Percentiles rank a stretch among this genome's conserved stretches.
Evolutionary conservation across 306 rosid genomes (phyloP).

Genomic region (Hylodesmum podocarpum): DNA sequence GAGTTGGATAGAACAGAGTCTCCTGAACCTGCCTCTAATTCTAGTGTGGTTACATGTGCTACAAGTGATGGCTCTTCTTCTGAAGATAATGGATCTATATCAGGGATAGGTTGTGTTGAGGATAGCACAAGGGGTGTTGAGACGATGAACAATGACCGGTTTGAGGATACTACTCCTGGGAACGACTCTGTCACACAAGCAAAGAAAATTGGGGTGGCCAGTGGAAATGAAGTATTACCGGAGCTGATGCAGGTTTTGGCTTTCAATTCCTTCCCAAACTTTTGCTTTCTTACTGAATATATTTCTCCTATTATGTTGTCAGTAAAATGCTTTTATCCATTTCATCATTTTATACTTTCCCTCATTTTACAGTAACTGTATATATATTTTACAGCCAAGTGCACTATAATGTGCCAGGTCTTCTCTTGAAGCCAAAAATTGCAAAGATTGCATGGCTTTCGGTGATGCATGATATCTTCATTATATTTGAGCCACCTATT

Average conservation of each 20-base stretch:
- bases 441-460: neutral
- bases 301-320: neutral
- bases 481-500: neutral
- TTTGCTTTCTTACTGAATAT: neutral
- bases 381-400: slow-evolving; percentile 8
- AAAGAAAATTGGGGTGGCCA: slow-evolving; percentile 30
- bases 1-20: slow-evolving; percentile 37
- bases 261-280: slow-evolving; percentile 41
- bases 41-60: slow-evolving; percentile 53
- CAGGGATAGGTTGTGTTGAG: slow-evolving; percentile 37
- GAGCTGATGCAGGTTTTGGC: slow-evolving; percentile 66
- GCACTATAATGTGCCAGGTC: slow-evolving; percentile 21
- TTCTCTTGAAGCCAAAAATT: slow-evolving; percentile 18
- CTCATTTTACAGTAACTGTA: neutral
- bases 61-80: slow-evolving; percentile 60
- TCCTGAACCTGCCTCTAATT: slow-evolving; percentile 54
- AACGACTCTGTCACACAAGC: slow-evolving; percentile 31
- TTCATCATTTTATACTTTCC: slow-evolving; percentile 24
- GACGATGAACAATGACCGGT: slow-evolving; percentile 35
- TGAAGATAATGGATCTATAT: slow-evolving; percentile 53
- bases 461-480: slow-evolving; percentile 3
- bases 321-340: neutral
- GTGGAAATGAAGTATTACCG: slow-evolving; percentile 36
- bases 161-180: slow-evolving; percentile 30
- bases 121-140: slow-evolving; percentile 40